Percentiles rank a stretch among this genome's conserved stretches.
phyloP scores from a whole-genome alignment of 2,329 filamentous ascomycete species.

The Xylariaceae sp. region DNA sequence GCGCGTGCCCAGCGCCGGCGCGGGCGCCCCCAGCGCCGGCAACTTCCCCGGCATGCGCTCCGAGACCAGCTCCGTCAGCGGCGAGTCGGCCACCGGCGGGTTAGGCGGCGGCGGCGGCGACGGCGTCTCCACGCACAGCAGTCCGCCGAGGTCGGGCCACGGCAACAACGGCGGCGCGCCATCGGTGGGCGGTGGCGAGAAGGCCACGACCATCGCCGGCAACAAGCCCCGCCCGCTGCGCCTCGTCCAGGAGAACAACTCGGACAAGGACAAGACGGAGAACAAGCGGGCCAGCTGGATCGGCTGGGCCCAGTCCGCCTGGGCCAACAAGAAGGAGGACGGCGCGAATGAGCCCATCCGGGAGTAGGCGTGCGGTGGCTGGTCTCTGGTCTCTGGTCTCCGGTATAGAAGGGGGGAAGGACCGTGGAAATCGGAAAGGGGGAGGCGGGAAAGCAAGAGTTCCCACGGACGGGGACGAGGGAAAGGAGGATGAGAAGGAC shows the following conservation, averaged over 20 bases:
- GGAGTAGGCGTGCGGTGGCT: too few species aligned
- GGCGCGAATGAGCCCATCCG: constrained; percentile 9
- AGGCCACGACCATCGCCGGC: constrained; percentile 52
- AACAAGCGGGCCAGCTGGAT: constrained; percentile 61
- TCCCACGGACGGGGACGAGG: too few species aligned
- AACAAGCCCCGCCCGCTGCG: constrained; percentile 79
- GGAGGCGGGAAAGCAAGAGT: too few species aligned
- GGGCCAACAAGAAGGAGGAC: constrained; percentile 43
- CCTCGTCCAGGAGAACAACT: constrained; percentile 72
- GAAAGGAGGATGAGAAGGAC: too few species aligned
- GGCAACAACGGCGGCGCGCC: constrained; percentile 23
- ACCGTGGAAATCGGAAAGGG: too few species aligned
- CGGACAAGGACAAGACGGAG: constrained; percentile 37
- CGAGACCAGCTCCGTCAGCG: constrained; percentile 57
- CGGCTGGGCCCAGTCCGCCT: constrained; percentile 42
- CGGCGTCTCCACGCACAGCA: constrained; percentile 41
- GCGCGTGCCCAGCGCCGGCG: constrained; percentile 35
- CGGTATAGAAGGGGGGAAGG: too few species aligned
- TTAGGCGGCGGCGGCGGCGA: too few species aligned
- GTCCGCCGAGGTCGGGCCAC: constrained; percentile 40
- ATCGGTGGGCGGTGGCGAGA: constrained; percentile 33
- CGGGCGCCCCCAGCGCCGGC: constrained; percentile 41
- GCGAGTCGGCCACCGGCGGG: constrained; percentile 57
- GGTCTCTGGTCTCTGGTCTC: too few species aligned
- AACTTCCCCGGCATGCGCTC: constrained; percentile 69